Evolutionary conservation across 192 early-diverging fungal species (phyloP).

Genomic region (Mycoemilia scoparia): DNA sequence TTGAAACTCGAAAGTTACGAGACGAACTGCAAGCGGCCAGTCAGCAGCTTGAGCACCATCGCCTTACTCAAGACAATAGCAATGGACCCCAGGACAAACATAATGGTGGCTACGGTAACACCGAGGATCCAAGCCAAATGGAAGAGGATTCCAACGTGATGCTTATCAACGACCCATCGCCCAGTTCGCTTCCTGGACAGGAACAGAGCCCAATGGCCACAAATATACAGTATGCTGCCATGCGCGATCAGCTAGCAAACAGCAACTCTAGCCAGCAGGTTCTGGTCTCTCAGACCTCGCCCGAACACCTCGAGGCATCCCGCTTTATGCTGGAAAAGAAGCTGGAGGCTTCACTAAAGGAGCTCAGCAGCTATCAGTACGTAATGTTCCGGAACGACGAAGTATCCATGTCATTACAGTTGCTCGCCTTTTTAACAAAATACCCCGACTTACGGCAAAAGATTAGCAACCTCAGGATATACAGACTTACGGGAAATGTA

Average conservation of each 20-base stretch:
- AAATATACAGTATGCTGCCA: too few species aligned
- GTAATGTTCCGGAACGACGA: constrained; percentile 65
- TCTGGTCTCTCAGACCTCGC: background rate
- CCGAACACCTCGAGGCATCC: background rate
- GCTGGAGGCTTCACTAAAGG: constrained; percentile 6
- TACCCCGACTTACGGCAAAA: constrained; percentile 59
- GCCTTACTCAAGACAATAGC: constrained; percentile 9
- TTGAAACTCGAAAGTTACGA: constrained; percentile 20
- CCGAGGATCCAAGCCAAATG: too few species aligned
- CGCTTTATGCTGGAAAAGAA: background rate
- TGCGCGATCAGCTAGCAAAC: constrained; percentile 7
- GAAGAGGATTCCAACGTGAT: too few species aligned
- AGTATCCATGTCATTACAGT: constrained; percentile 60
- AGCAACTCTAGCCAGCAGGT: constrained; percentile 4
- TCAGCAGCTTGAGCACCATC: too few species aligned
- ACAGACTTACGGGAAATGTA: constrained; percentile 14
- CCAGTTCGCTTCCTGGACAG: too few species aligned
- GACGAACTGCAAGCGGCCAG: constrained; percentile 14
- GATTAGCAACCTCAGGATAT: too few species aligned
- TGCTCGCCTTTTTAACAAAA: constrained; percentile 79
- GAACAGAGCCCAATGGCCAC: too few species aligned
- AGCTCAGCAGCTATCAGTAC: constrained; percentile 22
- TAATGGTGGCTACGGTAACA: too few species aligned
- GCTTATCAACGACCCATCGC: too few species aligned
- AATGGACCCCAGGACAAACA: constrained; percentile 9